Evolutionary conservation across 1,139 yeast genomes (phyloP), one percentile per base, ranked within the genome.

Genomic region (Geotrichum phurueaensis): DNA sequence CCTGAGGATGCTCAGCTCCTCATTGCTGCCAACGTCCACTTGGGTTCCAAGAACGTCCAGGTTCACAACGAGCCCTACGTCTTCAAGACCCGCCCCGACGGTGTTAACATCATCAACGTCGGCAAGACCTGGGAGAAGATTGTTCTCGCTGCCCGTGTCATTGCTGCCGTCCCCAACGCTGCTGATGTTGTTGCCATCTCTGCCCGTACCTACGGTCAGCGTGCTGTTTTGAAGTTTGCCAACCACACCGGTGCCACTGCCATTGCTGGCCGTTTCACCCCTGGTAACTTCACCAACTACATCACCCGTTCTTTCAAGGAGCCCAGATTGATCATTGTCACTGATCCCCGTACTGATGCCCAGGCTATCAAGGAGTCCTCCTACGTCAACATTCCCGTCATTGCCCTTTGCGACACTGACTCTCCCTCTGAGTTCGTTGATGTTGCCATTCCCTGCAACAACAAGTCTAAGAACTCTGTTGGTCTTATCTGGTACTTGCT

Each of bases 71-170:
- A 90, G 82, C 94, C 97, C 81, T 95, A 95, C 88, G 97, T 95
- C 76, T 90, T 84, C 94, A 89, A 91, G 84, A 88, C 97, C 82
- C 92, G 99, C 85, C 96, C 97, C 82, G 99, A 95, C 80, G 99
- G 99, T 86, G 97, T 95, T 76, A 91, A 90, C 85, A 84, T 95
- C 75, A 91, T 95, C 82, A 90, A 94, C 92, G 84, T 94, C 78
- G 94, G 96, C 84, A 94, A 94, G 86, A 95, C 99, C 76, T 94
- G 99, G 99, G 98, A 95, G 86, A 95, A 95, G 86, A 89, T 95
- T 80, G 98, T 94, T 70, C 86, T 95, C 79, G 99, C 99, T 77
- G 99, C 99, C 75, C 94, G 98, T 85, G 89, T 92, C 83, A 92
- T 95, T 78, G 99, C 98, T 79, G 97, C 99, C 75, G 87, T 95